Evolutionary conservation across 306 rosid genomes (phyloP).

Genomic region (Inga oerstediana): DNA sequence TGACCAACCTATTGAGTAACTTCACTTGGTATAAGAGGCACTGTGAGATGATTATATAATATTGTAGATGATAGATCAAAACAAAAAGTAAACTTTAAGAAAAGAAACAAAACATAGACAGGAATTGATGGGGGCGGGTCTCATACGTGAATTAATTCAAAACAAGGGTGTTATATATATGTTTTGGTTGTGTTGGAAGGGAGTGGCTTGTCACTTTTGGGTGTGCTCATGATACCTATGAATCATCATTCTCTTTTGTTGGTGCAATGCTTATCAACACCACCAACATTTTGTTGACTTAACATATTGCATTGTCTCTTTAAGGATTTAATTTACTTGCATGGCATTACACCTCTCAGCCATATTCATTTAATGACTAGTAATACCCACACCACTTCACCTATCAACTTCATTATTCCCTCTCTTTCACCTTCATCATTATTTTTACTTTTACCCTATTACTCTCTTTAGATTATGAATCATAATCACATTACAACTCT

Average conservation of each 20-base stretch:
- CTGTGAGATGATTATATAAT: neutral
- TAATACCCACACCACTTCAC: neutral
- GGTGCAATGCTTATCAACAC: slow-evolving; percentile 13
- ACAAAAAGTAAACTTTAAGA: no score
- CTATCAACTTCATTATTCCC: neutral
- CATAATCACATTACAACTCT: neutral
- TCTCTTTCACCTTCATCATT: neutral
- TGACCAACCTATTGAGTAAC: no score
- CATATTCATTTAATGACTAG: neutral
- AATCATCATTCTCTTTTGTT: neutral
- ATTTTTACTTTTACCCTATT: neutral
- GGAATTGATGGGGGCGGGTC: neutral
- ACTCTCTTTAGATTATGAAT: no score
- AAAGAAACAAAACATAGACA: neutral
- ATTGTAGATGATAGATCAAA: no score
- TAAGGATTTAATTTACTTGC: neutral
- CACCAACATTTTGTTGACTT: neutral
- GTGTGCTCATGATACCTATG: neutral
- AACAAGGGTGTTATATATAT: neutral
- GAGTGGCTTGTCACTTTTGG: neutral
- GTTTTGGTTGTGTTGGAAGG: slow-evolving; percentile 7
- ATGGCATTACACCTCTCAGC: neutral
- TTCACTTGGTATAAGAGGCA: no score
- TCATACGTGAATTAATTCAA: neutral
- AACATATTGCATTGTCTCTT: neutral